Percentiles rank a stretch among this genome's conserved stretches.
Evolutionary conservation across 305 asterid genomes (phyloP).

Genomic region (Fraxinus xanthoxyloides): DNA sequence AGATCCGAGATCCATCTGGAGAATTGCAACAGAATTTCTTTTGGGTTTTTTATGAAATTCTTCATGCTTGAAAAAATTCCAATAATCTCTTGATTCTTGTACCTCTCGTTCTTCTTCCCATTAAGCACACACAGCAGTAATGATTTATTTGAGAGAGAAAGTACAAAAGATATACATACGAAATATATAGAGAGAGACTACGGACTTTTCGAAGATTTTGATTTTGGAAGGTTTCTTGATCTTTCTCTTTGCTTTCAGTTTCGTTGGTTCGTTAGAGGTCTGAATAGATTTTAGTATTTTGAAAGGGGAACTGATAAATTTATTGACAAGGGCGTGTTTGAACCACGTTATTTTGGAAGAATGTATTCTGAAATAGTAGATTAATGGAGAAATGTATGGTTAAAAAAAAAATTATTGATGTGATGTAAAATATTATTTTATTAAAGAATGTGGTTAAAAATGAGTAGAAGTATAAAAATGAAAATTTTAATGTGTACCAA

Average conservation of each 20-base stretch:
- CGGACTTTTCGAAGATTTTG: neutral
- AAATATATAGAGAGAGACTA: neutral
- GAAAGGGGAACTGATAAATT: neutral
- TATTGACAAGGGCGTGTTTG: no score
- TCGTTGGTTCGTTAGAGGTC: slow-evolving; percentile 7
- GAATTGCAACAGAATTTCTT: slow-evolving; percentile 42
- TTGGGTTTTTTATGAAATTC: slow-evolving; percentile 40
- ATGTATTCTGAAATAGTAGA: no score
- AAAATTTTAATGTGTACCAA: no score
- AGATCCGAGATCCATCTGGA: slow-evolving; percentile 55
- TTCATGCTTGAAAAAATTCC: neutral
- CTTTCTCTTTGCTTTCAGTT: neutral
- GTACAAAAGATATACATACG: neutral
- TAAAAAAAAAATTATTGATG: no score
- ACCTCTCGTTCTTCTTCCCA: slow-evolving; percentile 22
- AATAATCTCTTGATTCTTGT: slow-evolving; percentile 4
- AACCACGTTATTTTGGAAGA: no score
- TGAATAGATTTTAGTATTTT: neutral
- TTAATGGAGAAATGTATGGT: no score
- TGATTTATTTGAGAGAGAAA: neutral
- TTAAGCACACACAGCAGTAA: neutral
- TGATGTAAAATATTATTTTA: no score
- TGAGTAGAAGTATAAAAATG: no score
- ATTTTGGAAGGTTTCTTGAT: neutral
- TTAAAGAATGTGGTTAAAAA: no score